Conservation (phyloP, 768 basidiomycete genomes). For the Albatrellus ellisii region DNA sequence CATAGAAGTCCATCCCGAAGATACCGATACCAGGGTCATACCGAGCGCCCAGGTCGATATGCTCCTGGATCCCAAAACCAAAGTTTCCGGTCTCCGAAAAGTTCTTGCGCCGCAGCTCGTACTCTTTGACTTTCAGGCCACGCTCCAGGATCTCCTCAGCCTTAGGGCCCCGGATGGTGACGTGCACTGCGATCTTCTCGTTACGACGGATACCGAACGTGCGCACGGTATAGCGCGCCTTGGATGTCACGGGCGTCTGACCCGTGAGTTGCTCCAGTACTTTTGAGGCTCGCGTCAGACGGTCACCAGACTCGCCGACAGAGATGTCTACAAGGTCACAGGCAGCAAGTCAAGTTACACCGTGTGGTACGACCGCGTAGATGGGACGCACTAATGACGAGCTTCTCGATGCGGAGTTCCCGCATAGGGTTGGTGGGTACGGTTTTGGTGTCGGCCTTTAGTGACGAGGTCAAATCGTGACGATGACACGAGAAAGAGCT, state of each 20-base stretch:
- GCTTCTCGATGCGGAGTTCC: conserved; percentile 95
- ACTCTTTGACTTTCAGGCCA: conserved; percentile 99
- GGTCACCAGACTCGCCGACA: conserved; percentile 98
- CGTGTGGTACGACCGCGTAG: conserved; percentile 7
- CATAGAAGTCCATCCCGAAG: conserved; percentile 99
- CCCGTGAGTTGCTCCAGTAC: conserved; percentile 99
- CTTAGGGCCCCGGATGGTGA: conserved; percentile 98
- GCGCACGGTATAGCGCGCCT: conserved; percentile 99
- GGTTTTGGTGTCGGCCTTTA: conserved; percentile 78
- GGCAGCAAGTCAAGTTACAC: not conserved
- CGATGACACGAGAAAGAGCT: too few species aligned
- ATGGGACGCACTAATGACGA: conserved; percentile 90
- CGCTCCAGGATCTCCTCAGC: conserved; percentile 99
- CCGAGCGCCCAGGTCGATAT: conserved; percentile 97
- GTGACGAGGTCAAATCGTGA: not conserved
- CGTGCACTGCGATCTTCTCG: conserved; percentile 99
- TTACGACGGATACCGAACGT: conserved; percentile 99
- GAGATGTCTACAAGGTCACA: conserved; percentile 99
- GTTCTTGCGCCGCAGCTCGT: conserved; percentile 94
- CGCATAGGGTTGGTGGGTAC: conserved; percentile 88
- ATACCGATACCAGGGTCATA: conserved; percentile 99
- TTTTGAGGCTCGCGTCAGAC: conserved; percentile 97
- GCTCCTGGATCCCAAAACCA: conserved; percentile 98
- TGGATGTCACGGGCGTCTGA: conserved; percentile 98
- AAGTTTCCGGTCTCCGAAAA: conserved; percentile 99